phyloP scores from a whole-genome alignment of 192 early-diverging fungal species.

The Backusella tarrabulga region DNA sequence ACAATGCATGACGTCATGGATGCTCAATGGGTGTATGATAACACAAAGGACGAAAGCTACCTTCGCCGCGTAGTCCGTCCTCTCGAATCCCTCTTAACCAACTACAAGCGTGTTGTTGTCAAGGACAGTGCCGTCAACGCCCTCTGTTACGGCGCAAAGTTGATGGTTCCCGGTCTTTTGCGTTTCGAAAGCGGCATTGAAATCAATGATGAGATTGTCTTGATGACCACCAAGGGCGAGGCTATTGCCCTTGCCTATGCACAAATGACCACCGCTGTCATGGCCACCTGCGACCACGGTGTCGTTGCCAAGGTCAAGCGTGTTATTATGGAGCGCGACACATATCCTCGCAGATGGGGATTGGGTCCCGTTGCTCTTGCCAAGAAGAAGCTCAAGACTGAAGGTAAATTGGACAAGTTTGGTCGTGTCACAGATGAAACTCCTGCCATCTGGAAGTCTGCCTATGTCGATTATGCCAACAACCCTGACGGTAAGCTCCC shows the following conservation, averaged over 20 bases:
- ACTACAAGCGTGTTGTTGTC: constrained; percentile 97
- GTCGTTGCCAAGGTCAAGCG: constrained; percentile 99
- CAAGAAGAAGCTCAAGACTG: constrained; percentile 99
- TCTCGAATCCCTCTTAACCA: constrained; percentile 89
- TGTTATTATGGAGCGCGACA: constrained; percentile 99
- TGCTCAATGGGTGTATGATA: constrained; percentile 98
- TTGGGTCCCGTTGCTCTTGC: constrained; percentile 92
- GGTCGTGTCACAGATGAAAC: constrained; percentile 88
- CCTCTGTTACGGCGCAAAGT: constrained; percentile 98
- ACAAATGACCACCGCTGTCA: constrained; percentile 96
- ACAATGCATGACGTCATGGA: constrained; percentile 99
- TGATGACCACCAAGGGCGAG: constrained; percentile 99
- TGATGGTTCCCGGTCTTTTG: constrained; percentile 97
- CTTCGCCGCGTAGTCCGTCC: constrained; percentile 91
- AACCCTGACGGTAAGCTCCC: constrained; percentile 34
- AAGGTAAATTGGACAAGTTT: constrained; percentile 97
- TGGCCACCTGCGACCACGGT: constrained; percentile 62
- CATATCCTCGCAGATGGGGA: constrained; percentile 98
- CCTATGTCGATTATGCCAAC: constrained; percentile 66
- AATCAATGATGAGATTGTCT: constrained; percentile 94
- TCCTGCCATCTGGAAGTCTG: constrained; percentile 80
- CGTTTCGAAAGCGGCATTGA: constrained; percentile 96
- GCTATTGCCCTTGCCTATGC: constrained; percentile 98
- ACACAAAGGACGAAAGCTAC: constrained; percentile 97
- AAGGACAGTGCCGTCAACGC: constrained; percentile 99